Percentiles rank a stretch among this genome's conserved stretches.
Conservation (phyloP, 2,329 filamentous ascomycete genomes). For the Aspergillus carbonarius region DNA sequence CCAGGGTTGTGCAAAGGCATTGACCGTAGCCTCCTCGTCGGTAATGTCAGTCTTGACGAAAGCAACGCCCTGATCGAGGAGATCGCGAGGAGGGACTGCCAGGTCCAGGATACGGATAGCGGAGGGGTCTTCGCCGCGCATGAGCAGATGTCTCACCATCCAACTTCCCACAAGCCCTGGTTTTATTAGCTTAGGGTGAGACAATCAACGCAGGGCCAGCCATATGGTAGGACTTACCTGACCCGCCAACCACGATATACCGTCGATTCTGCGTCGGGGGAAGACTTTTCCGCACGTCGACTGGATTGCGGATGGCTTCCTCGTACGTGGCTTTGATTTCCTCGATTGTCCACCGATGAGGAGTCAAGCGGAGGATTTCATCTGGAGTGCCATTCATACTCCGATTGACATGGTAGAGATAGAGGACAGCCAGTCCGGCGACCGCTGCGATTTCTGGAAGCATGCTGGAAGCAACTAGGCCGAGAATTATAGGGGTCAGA, state of each 20-base stretch:
- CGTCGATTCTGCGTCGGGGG: slow-evolving; percentile 39
- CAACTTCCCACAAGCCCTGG: slow-evolving; percentile 57
- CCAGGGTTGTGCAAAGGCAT: slow-evolving; percentile 53
- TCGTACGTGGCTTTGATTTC: slow-evolving; percentile 34
- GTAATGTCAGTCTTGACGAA: slow-evolving; percentile 54
- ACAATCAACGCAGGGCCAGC: too few species aligned
- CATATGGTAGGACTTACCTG: slow-evolving; percentile 27
- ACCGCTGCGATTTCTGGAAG: slow-evolving; percentile 15
- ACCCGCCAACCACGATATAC: slow-evolving; percentile 42
- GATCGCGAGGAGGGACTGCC: slow-evolving; percentile 42
- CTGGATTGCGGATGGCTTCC: slow-evolving; percentile 26
- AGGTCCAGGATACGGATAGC: slow-evolving; percentile 58
- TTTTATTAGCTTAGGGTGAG: slow-evolving; percentile 3
- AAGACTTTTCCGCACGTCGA: slow-evolving; percentile 35
- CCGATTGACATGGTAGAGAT: slow-evolving; percentile 32
- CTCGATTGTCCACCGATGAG: slow-evolving; percentile 35
- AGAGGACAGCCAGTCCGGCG: slow-evolving; percentile 22
- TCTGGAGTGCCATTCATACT: slow-evolving; percentile 28
- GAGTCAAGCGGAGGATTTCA: slow-evolving; percentile 26
- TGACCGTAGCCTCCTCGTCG: slow-evolving; percentile 43
- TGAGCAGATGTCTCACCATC: slow-evolving; percentile 55
- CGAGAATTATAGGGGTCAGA: neutral
- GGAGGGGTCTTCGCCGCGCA: slow-evolving; percentile 51
- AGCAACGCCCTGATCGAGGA: slow-evolving; percentile 46
- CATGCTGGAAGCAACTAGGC: slow-evolving; percentile 8